phyloP scores from a whole-genome alignment of 2,329 filamentous ascomycete genomes.

The Claviceps sorghi region DNA sequence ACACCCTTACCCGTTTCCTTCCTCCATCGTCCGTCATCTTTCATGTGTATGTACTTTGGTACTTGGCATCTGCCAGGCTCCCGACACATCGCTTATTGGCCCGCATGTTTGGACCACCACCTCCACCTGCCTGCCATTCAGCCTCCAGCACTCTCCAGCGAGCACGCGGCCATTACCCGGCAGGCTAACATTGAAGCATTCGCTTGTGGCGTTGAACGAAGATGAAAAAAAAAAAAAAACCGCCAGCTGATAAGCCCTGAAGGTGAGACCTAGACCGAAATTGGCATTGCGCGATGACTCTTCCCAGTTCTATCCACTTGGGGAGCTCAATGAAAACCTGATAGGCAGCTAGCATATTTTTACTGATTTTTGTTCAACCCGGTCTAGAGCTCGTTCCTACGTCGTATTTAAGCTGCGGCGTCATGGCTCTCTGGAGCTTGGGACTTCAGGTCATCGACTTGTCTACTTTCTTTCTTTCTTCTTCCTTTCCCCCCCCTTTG shows the following conservation, averaged over 20 bases:
- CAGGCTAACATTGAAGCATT: background rate
- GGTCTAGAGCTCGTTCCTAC: background rate
- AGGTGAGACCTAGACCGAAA: constrained; percentile 1
- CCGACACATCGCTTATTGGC: background rate
- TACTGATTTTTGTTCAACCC: background rate
- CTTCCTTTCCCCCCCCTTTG: background rate
- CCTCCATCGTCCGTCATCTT: too few species aligned
- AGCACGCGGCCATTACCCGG: background rate
- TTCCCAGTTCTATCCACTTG: background rate
- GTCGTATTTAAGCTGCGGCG: background rate
- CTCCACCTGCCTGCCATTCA: background rate
- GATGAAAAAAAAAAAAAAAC: background rate
- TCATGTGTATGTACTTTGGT: background rate
- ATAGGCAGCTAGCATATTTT: background rate
- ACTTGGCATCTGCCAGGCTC: background rate
- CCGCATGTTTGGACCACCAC: background rate
- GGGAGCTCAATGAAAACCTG: background rate
- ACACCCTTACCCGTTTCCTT: too few species aligned
- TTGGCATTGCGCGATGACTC: constrained; percentile 6
- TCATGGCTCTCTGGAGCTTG: background rate
- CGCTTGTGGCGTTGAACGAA: constrained; percentile 1
- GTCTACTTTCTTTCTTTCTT: too few species aligned
- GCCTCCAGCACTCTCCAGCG: background rate
- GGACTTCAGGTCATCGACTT: background rate
- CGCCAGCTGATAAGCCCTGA: background rate